phyloP scores from a whole-genome alignment of 257 asterid species.

The Euphrasia confusa region DNA sequence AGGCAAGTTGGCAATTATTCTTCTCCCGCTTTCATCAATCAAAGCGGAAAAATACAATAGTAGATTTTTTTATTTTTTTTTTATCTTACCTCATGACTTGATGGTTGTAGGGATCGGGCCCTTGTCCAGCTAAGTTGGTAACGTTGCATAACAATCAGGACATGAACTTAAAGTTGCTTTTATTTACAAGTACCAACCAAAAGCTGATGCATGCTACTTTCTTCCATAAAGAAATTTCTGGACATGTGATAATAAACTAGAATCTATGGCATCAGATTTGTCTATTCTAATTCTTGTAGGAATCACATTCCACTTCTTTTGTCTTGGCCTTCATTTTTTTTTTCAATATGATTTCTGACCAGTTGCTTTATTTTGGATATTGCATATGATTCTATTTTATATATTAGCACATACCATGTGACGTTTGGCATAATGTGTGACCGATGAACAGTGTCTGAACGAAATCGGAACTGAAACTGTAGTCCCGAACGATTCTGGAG shows the following conservation, averaged over 20 bases:
- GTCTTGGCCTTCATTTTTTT: slow-evolving; percentile 12
- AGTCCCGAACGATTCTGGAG: too few species aligned
- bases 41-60: too few species aligned
- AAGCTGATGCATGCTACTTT: slow-evolving; percentile 23
- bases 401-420: background rate
- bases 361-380: slow-evolving; percentile 12
- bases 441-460: too few species aligned
- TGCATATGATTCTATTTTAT: background rate
- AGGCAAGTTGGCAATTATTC: background rate
- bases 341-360: background rate
- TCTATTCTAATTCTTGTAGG: slow-evolving; percentile 30
- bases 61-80: too few species aligned
- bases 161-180: slow-evolving; percentile 18
- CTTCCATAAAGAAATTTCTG: slow-evolving; percentile 28
- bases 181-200: slow-evolving; percentile 28
- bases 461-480: too few species aligned
- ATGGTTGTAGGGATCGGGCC: background rate
- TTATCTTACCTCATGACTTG: background rate
- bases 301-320: slow-evolving; percentile 33
- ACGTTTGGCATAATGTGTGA: background rate
- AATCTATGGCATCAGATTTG: slow-evolving; percentile 31
- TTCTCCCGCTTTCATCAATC: background rate
- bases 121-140: background rate
- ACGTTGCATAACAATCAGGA: background rate
- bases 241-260: slow-evolving; percentile 25